These are phyloP conservation scores for Bryopsis sp. DNA, from an alignment of 139 green algal species.

Conservation along the genomic window DNA sequence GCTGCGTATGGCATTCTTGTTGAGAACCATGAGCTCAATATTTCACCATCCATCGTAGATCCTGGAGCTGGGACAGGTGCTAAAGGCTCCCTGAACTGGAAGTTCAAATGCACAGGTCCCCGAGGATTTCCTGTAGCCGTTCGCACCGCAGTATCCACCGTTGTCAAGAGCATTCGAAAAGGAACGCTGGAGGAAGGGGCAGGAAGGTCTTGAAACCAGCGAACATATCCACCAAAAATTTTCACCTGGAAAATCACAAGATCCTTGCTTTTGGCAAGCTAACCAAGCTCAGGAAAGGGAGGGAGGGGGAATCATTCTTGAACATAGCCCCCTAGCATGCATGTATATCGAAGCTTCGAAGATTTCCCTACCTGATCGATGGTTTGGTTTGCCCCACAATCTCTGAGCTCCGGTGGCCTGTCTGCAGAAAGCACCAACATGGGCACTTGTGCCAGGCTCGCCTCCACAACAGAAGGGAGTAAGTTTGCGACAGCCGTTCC, in stretches of 20 bases:
- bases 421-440: conserved; percentile 92
- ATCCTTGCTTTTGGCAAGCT: too few species aligned
- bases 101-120: conserved; percentile 94
- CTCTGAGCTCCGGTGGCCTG: conserved; percentile 78
- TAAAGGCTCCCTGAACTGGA: conserved; percentile 92
- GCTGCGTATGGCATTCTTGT: too few species aligned
- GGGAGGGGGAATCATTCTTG: too few species aligned
- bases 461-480: conserved; percentile 90
- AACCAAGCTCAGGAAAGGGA: too few species aligned
- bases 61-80: conserved; percentile 36
- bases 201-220: conserved; percentile 70
- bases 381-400: conserved; percentile 91
- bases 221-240: conserved; percentile 82
- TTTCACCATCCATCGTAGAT: background rate
- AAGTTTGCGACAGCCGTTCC: conserved; percentile 97
- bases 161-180: conserved; percentile 29
- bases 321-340: too few species aligned
- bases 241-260: conserved; percentile 71
- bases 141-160: conserved; percentile 14
- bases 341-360: too few species aligned
- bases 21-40: too few species aligned
- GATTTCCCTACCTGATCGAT: conserved; percentile 84
- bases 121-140: conserved; percentile 28
- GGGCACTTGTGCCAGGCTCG: conserved; percentile 59
- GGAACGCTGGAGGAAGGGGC: conserved; percentile 45